A percentile compares a stretch with the other conserved stretches of the same genome.
phyloP scores from a whole-genome alignment of 495 filamentous ascomycete genomes.

The Aspergillus haitiensis region DNA sequence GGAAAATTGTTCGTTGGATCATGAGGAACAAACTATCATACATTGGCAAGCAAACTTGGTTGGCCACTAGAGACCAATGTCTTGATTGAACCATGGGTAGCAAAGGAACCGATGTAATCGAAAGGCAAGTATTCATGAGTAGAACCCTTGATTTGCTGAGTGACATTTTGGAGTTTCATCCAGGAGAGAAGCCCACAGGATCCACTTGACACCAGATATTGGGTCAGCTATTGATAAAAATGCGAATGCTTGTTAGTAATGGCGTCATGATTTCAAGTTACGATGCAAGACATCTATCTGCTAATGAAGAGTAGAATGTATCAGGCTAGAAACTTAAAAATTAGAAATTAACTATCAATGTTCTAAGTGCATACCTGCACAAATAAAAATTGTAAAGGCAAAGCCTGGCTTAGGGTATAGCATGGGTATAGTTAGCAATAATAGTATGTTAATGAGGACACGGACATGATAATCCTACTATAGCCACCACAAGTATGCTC shows the following conservation, averaged over 20 bases:
- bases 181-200: constrained; percentile 19
- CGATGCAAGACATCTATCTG: not conserved
- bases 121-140: constrained; percentile 12
- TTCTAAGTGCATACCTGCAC: no score
- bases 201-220: constrained; percentile 9
- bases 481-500: no score
- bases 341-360: no score
- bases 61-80: not conserved
- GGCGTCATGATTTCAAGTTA: constrained; percentile 17
- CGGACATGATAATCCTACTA: no score
- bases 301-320: no score
- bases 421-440: no score
- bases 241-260: constrained; percentile 10
- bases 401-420: no score
- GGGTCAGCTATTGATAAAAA: not conserved
- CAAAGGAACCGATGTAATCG: constrained; percentile 27
- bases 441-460: no score
- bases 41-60: not conserved
- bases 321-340: no score
- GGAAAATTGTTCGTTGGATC: constrained; percentile 15
- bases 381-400: no score
- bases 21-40: constrained; percentile 19
- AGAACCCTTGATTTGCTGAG: constrained; percentile 27
- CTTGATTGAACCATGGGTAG: constrained; percentile 26
- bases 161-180: constrained; percentile 41